These are phyloP conservation scores for Leishmania braziliensis DNA, from an alignment of 208 protist genomes.

Conservation along the genomic window DNA sequence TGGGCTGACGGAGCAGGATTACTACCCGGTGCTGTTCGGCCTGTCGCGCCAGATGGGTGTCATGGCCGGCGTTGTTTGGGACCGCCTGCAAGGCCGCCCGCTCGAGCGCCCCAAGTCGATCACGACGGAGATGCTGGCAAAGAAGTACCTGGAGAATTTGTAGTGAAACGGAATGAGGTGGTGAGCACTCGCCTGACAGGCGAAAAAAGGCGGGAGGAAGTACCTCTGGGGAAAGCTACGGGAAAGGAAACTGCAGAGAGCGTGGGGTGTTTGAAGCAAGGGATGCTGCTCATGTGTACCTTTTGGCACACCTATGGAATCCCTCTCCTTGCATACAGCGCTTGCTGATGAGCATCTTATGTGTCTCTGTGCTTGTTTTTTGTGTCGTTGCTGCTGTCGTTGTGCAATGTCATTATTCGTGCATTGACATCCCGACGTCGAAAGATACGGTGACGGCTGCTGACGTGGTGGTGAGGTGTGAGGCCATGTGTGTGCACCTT, in stretches of 20 bases:
- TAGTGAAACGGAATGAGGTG: neutral
- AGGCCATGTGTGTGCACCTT: neutral
- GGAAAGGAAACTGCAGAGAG: neutral
- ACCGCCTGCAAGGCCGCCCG: constrained; percentile 94
- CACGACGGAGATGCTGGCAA: constrained; percentile 83
- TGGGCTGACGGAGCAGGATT: constrained; percentile 95
- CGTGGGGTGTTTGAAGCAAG: neutral
- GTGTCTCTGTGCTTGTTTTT: too few relatives aligned
- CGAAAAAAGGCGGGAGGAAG: neutral
- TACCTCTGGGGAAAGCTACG: neutral
- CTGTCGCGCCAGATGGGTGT: constrained; percentile 96
- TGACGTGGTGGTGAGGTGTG: neutral
- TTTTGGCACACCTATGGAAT: too few relatives aligned
- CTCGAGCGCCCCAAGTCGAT: constrained; percentile 97
- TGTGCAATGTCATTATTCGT: too few relatives aligned
- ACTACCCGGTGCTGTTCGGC: constrained; percentile 98
- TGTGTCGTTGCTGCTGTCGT: too few relatives aligned
- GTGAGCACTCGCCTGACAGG: neutral
- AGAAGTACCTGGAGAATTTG: constrained; percentile 52
- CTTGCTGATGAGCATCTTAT: too few relatives aligned
- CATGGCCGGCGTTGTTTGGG: constrained; percentile 93
- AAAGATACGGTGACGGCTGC: neutral
- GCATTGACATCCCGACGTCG: too few relatives aligned
- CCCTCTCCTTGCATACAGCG: too few relatives aligned
- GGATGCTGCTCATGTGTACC: too few relatives aligned